Conservation (phyloP, 495 filamentous ascomycete species). For the Cetradonia linearis region DNA sequence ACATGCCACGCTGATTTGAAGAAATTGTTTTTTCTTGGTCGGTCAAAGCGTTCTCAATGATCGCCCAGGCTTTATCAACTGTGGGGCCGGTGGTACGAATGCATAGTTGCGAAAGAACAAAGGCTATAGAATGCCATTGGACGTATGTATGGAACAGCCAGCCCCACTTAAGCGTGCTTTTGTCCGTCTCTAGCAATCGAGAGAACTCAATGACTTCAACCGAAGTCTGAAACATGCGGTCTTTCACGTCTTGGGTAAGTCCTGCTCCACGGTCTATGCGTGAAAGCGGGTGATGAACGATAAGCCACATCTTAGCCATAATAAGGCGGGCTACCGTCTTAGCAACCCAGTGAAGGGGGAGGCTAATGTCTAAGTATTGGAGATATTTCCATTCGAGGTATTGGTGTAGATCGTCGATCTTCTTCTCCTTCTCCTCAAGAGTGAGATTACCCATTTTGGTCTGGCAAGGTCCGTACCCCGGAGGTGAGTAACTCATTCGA, state of each 20-base stretch:
- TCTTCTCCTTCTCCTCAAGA: conserved; percentile 36
- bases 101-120: conserved; percentile 43
- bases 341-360: conserved; percentile 36
- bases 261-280: conserved; percentile 24
- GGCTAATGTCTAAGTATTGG: conserved; percentile 30
- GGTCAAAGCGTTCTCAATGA: conserved; percentile 37
- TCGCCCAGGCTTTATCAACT: conserved; percentile 46
- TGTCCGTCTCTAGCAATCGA: conserved; percentile 40
- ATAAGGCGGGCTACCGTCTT: conserved; percentile 36
- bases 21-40: conserved; percentile 34
- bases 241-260: conserved; percentile 49
- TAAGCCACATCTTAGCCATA: conserved; percentile 30
- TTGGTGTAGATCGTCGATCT: conserved; percentile 36
- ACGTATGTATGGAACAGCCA: conserved; percentile 51
- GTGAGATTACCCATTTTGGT: conserved; percentile 22
- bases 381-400: conserved; percentile 37
- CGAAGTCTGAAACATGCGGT: conserved; percentile 50
- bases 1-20: conserved; percentile 33
- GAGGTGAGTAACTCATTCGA: conserved; percentile 27
- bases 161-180: conserved; percentile 43
- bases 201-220: conserved; percentile 50
- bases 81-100: conserved; percentile 40
- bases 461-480: conserved; percentile 20
- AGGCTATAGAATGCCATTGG: conserved; percentile 52
- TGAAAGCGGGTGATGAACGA: conserved; percentile 31